Conservation (phyloP, 2,329 filamentous ascomycete species). For the Trichoderma simmonsii region DNA sequence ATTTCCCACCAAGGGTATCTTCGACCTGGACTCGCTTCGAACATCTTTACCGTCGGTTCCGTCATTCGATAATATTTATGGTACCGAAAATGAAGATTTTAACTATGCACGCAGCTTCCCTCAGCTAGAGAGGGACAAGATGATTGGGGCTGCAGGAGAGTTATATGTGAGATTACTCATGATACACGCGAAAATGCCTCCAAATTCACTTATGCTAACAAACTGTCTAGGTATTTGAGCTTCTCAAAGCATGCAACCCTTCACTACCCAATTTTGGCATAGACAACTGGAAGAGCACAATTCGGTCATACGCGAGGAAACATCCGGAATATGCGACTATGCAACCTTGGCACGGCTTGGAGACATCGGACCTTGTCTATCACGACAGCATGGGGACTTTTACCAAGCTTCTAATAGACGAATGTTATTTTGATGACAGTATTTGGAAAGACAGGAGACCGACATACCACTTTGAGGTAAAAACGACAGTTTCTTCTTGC, state of each 20-base stretch:
- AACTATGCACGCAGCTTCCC: too few relatives aligned
- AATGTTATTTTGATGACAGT: not conserved
- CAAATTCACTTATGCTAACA: too few relatives aligned
- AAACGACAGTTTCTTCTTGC: conserved; percentile 39
- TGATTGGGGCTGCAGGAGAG: conserved; percentile 16
- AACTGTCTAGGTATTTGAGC: conserved; percentile 39
- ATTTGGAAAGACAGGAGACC: not conserved
- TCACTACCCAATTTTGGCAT: conserved; percentile 32
- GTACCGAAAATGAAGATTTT: too few relatives aligned
- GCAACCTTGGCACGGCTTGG: conserved; percentile 36
- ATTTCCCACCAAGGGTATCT: too few relatives aligned
- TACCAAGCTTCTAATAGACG: not conserved
- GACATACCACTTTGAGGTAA: conserved; percentile 48
- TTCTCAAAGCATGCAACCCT: conserved; percentile 29
- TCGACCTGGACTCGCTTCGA: too few relatives aligned
- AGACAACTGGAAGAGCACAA: conserved; percentile 46
- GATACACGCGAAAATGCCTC: too few relatives aligned
- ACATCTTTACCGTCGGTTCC: too few relatives aligned
- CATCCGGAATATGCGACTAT: conserved; percentile 41
- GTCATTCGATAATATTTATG: too few relatives aligned
- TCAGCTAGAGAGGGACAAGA: not conserved
- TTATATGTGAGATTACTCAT: conserved; percentile 17
- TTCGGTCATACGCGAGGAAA: conserved; percentile 36
- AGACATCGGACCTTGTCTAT: conserved; percentile 47
- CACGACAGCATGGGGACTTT: conserved; percentile 21